These are phyloP conservation scores for Rhododendron molle DNA, from an alignment of 148 eudicot genomes.

Conservation along the genomic window DNA sequence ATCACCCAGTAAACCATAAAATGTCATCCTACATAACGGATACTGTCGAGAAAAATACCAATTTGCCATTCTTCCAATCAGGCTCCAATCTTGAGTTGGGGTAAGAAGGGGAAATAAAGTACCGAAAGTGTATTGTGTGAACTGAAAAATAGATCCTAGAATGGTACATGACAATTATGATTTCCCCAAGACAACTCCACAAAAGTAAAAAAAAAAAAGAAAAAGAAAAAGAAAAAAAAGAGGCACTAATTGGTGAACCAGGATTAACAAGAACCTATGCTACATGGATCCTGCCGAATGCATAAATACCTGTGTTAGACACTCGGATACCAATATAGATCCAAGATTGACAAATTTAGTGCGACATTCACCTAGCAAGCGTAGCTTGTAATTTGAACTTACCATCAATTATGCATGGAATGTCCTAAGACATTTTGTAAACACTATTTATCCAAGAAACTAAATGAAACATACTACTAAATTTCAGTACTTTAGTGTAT, in stretches of 20 bases:
- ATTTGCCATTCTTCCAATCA: not conserved
- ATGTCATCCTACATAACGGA: not conserved
- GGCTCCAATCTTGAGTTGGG: not conserved
- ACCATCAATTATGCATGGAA: not conserved
- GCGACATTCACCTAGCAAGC: not conserved
- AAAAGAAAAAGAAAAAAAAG: not conserved
- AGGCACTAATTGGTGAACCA: not conserved
- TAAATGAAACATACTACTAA: not conserved
- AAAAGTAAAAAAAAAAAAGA: too few relatives aligned
- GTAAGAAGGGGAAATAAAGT: not conserved
- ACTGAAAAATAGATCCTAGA: not conserved
- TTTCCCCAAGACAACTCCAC: not conserved
- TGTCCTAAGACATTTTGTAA: not conserved
- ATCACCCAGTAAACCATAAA: slow-evolving; percentile 7
- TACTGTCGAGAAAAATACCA: not conserved
- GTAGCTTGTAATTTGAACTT: not conserved
- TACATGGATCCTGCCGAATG: not conserved
- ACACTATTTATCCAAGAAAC: not conserved
- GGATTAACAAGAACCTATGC: not conserved
- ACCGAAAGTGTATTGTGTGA: not conserved
- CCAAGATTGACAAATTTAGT: not conserved
- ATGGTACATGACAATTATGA: not conserved
- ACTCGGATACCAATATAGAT: not conserved
- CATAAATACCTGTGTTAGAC: not conserved
- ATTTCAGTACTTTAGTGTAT: not conserved